phyloP scores from a whole-genome alignment of 345 rosid genomes.

The Bruguiera sexangula region DNA sequence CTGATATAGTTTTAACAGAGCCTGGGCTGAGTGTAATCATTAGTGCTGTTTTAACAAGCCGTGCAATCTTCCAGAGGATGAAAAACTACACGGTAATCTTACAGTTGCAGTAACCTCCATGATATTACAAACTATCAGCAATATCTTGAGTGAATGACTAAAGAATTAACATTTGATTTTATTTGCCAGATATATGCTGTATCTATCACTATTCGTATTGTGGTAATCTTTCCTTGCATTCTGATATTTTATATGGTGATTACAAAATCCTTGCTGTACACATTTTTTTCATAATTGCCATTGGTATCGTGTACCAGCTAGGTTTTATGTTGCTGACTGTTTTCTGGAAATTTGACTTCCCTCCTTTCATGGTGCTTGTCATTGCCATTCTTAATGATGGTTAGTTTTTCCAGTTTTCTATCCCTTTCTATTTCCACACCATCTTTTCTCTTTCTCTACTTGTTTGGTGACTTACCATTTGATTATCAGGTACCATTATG shows the following conservation, averaged over 20 bases:
- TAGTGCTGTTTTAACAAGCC: slow-evolving; percentile 57
- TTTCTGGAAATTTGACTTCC: slow-evolving; percentile 64
- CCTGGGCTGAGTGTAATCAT: slow-evolving; percentile 65
- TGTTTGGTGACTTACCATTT: neutral
- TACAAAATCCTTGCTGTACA: neutral
- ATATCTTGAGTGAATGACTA: neutral
- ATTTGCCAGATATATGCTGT: slow-evolving; percentile 55
- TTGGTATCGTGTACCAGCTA: slow-evolving; percentile 35
- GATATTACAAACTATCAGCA: neutral
- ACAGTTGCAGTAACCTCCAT: neutral
- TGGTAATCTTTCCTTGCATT: slow-evolving; percentile 37
- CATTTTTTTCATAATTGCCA: neutral
- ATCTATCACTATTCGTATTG: slow-evolving; percentile 62
- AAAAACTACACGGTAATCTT: slow-evolving; percentile 55
- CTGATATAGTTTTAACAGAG: slow-evolving; percentile 62
- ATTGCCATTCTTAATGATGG: slow-evolving; percentile 67
- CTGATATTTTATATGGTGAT: neutral
- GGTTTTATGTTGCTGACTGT: slow-evolving; percentile 54
- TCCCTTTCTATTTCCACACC: neutral
- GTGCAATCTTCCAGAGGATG: slow-evolving; percentile 66
- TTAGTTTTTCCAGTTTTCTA: slow-evolving; percentile 19
- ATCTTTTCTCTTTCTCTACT: neutral
- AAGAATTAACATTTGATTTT: slow-evolving; percentile 2
- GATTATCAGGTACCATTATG: slow-evolving; percentile 50
- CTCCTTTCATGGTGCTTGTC: slow-evolving; percentile 69